Percentiles rank a stretch among this genome's conserved stretches.
phyloP scores from a whole-genome alignment of 257 asterid genomes.

The Solanum bukasovii region DNA sequence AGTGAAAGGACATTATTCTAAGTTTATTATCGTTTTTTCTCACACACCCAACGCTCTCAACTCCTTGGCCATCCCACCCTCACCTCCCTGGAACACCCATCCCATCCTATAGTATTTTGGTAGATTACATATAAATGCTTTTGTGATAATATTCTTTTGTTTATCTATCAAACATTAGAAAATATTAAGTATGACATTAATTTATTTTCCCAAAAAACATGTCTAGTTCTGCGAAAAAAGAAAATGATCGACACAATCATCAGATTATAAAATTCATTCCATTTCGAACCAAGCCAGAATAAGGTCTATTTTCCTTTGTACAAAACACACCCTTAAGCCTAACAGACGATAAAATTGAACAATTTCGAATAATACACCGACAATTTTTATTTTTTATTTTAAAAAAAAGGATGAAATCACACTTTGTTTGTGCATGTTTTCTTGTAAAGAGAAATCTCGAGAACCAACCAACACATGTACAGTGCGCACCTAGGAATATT shows the following conservation, averaged over 20 bases:
- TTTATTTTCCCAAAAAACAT: background rate
- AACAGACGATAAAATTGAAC: background rate
- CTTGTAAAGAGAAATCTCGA: background rate
- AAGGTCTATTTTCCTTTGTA: background rate
- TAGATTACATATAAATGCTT: background rate
- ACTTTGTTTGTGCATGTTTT: background rate
- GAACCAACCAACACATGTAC: background rate
- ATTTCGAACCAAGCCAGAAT: background rate
- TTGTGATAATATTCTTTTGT: background rate
- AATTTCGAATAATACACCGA: background rate
- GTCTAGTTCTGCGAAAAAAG: too few relatives aligned
- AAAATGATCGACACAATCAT: background rate
- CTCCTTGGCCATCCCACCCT: background rate
- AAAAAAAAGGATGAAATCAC: background rate
- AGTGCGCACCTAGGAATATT: background rate
- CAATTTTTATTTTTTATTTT: background rate
- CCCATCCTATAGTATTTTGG: fast-evolving
- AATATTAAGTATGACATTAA: background rate
- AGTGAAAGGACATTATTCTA: background rate
- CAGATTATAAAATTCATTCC: background rate
- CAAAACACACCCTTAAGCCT: background rate
- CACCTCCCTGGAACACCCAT: fast-evolving
- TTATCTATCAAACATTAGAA: background rate
- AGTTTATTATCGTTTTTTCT: too few relatives aligned
- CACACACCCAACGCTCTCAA: background rate